Percentiles rank a stretch among this genome's conserved stretches.
phyloP scores from a whole-genome alignment of 1,284 basidiomycete genomes.

The Blastosporella zonata region DNA sequence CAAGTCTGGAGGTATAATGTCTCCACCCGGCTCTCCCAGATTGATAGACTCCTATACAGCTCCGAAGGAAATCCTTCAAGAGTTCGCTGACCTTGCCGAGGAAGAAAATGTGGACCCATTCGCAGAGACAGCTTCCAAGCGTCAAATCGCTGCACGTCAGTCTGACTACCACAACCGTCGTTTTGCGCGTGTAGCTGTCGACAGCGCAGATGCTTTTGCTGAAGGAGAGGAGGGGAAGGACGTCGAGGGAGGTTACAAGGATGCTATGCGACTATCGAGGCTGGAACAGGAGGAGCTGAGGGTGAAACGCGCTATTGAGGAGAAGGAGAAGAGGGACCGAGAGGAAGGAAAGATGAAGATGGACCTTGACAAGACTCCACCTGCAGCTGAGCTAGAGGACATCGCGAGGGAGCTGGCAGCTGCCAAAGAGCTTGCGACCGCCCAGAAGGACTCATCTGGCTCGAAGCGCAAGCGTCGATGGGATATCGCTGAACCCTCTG shows the following conservation, averaged over 20 bases:
- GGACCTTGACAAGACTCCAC: slow-evolving; percentile 87
- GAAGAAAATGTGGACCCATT: slow-evolving; percentile 93
- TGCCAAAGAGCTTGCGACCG: slow-evolving; percentile 45
- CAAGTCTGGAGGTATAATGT: slow-evolving; percentile 39
- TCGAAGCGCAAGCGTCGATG: slow-evolving; percentile 83
- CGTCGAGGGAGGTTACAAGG: slow-evolving; percentile 89
- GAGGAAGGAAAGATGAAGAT: slow-evolving; percentile 81
- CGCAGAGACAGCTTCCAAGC: slow-evolving; percentile 86
- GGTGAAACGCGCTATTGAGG: slow-evolving; percentile 83
- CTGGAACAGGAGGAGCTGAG: slow-evolving; percentile 93
- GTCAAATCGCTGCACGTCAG: slow-evolving; percentile 93
- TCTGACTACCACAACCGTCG: slow-evolving; percentile 94
- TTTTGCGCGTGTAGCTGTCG: slow-evolving; percentile 79
- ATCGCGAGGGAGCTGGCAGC: slow-evolving; percentile 65
- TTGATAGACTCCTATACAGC: slow-evolving; percentile 87
- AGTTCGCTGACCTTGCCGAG: slow-evolving; percentile 90
- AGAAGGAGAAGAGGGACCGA: slow-evolving; percentile 78
- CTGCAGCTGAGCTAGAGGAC: slow-evolving; percentile 69
- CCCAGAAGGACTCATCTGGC: slow-evolving; percentile 34
- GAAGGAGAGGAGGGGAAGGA: slow-evolving; percentile 59
- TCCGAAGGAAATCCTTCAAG: slow-evolving; percentile 92
- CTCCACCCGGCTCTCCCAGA: slow-evolving; percentile 51
- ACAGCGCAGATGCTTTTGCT: slow-evolving; percentile 78
- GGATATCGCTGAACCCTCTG: slow-evolving; percentile 71
- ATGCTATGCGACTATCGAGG: slow-evolving; percentile 90